Conservation (phyloP, 345 rosid genomes). For the Eucalyptus dawsonii region DNA sequence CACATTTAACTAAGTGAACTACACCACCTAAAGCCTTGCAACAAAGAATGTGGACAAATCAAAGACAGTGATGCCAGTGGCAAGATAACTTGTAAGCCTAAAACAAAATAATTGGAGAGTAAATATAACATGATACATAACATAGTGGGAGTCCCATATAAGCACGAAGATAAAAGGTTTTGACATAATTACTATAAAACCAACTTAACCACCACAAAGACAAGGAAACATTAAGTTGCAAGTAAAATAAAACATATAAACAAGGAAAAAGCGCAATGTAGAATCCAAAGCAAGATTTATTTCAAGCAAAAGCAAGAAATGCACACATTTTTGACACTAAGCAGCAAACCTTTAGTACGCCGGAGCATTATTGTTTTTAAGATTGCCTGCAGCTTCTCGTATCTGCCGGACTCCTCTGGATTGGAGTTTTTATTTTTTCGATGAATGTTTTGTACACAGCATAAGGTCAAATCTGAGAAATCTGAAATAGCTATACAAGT, state of each 20-base stretch:
- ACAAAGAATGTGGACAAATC: not conserved
- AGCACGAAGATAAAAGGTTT: not conserved
- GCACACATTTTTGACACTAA: not conserved
- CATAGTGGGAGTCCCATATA: not conserved
- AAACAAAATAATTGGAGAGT: not conserved
- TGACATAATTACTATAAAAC: not conserved
- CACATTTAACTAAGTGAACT: not conserved
- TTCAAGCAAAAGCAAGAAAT: not conserved
- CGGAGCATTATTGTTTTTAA: slow-evolving; percentile 93
- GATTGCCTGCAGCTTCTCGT: slow-evolving; percentile 74
- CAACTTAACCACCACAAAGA: not conserved
- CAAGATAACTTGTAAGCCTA: not conserved
- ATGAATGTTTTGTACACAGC: slow-evolving; percentile 51
- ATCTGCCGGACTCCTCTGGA: slow-evolving; percentile 50
- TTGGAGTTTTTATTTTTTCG: slow-evolving; percentile 54
- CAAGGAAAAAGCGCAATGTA: not conserved
- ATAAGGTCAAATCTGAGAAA: slow-evolving; percentile 86
- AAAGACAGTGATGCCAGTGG: not conserved
- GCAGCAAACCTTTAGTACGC: slow-evolving; percentile 72
- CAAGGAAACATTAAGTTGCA: not conserved
- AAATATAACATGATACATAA: not conserved
- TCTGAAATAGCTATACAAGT: slow-evolving; percentile 94
- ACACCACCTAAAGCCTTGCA: not conserved
- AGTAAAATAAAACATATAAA: not conserved
- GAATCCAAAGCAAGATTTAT: not conserved